These are phyloP conservation scores for Stevia rebaudiana DNA, from an alignment of 140 eudicot genomes.

Conservation along the genomic window DNA sequence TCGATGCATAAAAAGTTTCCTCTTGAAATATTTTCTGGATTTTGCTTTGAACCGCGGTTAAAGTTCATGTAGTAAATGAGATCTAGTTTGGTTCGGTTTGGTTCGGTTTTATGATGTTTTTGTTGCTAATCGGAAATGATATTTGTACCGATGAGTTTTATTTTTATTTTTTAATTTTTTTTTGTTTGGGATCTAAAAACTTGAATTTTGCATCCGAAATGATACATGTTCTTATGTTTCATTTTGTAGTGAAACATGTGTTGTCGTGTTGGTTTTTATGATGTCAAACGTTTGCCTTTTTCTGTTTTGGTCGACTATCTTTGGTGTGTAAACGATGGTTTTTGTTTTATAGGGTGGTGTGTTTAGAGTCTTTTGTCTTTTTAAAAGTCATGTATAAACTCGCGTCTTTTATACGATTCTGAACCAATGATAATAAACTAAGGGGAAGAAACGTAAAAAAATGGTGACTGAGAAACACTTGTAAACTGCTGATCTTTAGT, in stretches of 20 bases:
- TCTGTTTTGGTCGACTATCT: too few species aligned
- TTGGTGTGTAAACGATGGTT: too few species aligned
- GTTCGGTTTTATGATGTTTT: background rate
- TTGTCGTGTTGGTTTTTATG: background rate
- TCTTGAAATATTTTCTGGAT: slow-evolving; percentile 50
- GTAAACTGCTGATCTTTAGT: too few species aligned
- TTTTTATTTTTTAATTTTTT: background rate
- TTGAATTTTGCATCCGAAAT: slow-evolving; percentile 10
- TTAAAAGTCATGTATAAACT: too few species aligned
- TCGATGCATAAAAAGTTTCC: slow-evolving; percentile 39
- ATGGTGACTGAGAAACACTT: too few species aligned
- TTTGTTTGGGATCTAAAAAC: too few species aligned
- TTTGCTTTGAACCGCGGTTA: slow-evolving; percentile 48
- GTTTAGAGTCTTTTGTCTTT: too few species aligned
- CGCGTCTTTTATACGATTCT: too few species aligned
- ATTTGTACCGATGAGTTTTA: background rate
- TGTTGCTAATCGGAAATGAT: background rate
- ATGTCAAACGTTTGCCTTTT: background rate
- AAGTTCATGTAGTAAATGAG: slow-evolving; percentile 20
- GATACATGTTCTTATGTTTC: slow-evolving; percentile 12
- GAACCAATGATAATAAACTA: too few species aligned
- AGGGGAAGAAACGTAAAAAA: too few species aligned
- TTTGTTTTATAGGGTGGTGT: too few species aligned
- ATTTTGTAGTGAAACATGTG: background rate
- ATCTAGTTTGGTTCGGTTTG: background rate